Conservation (phyloP, 1,284 basidiomycete genomes). For the Ceratobasidium papillatum region DNA sequence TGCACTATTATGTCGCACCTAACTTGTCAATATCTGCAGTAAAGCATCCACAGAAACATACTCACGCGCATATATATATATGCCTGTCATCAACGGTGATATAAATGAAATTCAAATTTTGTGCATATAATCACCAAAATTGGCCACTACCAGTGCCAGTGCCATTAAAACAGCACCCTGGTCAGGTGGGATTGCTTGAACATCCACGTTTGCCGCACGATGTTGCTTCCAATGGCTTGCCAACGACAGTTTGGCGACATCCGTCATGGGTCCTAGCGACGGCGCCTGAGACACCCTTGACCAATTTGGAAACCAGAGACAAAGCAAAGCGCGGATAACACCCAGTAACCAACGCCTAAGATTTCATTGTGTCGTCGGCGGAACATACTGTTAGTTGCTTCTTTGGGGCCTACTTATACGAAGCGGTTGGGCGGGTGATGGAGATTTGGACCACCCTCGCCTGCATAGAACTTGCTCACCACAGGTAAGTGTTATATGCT, state of each 20-base stretch:
- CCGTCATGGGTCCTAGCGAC: constrained; percentile 29
- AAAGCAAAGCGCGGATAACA: constrained; percentile 6
- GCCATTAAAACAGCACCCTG: too few species aligned
- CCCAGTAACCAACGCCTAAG: neutral
- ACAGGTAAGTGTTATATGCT: neutral
- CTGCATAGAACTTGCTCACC: neutral
- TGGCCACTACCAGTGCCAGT: neutral
- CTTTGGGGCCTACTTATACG: neutral
- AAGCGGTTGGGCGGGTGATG: neutral
- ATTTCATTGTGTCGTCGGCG: neutral
- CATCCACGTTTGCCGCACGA: neutral
- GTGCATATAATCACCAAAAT: neutral
- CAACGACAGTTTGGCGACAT: constrained; percentile 7
- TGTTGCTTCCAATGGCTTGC: neutral
- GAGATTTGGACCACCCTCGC: neutral
- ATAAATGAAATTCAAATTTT: too few species aligned
- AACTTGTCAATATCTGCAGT: too few species aligned
- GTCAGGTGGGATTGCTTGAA: neutral
- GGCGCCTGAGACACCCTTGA: neutral
- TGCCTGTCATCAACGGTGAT: too few species aligned
- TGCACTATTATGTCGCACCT: too few species aligned
- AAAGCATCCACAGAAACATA: too few species aligned
- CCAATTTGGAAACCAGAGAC: constrained; percentile 10
- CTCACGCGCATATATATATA: too few species aligned
- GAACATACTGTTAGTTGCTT: constrained; percentile 10